phyloP scores from a whole-genome alignment of 805 yeast genomes.

The Ogataea methylovora region DNA sequence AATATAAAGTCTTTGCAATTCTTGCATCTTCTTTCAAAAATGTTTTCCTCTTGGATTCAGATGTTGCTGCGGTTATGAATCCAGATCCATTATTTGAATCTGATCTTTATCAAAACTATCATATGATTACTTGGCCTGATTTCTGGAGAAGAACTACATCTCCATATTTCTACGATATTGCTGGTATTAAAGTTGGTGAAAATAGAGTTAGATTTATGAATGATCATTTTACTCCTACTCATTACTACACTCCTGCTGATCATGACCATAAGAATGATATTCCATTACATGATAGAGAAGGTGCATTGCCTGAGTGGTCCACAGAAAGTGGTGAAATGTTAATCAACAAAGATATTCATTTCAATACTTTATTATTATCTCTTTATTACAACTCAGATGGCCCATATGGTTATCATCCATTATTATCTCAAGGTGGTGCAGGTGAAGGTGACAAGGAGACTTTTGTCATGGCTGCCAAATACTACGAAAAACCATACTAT shows the following conservation, averaged over 20 bases:
- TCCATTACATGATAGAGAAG: constrained; percentile 44
- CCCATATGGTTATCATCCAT: constrained; percentile 37
- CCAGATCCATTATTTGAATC: constrained; percentile 45
- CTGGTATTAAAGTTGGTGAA: constrained; percentile 28
- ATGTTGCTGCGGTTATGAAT: constrained; percentile 38
- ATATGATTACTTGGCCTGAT: constrained; percentile 53
- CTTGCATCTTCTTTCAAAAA: constrained; percentile 46
- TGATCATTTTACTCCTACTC: constrained; percentile 21
- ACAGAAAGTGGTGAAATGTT: constrained; percentile 51
- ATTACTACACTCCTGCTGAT: constrained; percentile 8
- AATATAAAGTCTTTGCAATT: constrained; percentile 40
- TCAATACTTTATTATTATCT: constrained; percentile 37
- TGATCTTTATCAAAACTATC: constrained; percentile 46
- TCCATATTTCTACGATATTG: constrained; percentile 39
- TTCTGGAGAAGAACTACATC: constrained; percentile 52
- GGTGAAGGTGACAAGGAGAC: constrained; percentile 60
- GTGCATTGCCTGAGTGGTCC: constrained; percentile 45
- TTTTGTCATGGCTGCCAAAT: constrained; percentile 44
- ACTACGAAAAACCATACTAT: constrained; percentile 34
- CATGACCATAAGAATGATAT: constrained; percentile 18
- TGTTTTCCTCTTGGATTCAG: constrained; percentile 44
- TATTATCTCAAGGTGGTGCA: constrained; percentile 36
- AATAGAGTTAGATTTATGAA: constrained; percentile 22
- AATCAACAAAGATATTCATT: constrained; percentile 40
- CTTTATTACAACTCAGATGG: constrained; percentile 48